Evolutionary conservation across 2,329 filamentous ascomycete genomes (phyloP).

Genomic region (Fusarium mexicanum): DNA sequence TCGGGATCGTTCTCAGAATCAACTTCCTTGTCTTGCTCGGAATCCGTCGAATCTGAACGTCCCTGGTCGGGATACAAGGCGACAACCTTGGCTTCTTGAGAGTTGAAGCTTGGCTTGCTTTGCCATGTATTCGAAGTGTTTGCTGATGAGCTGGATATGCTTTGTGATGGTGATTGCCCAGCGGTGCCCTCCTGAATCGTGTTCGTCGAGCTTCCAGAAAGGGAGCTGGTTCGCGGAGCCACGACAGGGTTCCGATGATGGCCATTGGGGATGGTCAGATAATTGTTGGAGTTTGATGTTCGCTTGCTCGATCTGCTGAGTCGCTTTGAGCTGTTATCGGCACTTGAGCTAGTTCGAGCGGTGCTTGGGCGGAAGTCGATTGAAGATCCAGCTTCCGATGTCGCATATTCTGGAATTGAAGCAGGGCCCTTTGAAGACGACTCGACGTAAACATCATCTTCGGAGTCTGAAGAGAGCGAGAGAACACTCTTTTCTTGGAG

Average conservation of each 20-base stretch:
- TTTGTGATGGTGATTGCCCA: constrained; percentile 39
- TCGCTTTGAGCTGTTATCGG: constrained; percentile 39
- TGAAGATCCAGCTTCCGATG: constrained; percentile 38
- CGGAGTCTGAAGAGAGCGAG: constrained; percentile 67
- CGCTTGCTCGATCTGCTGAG: constrained; percentile 50
- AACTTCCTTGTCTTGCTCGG: constrained; percentile 24
- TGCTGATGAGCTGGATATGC: constrained; percentile 52
- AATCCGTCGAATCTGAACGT: constrained; percentile 37
- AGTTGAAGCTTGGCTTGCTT: constrained; percentile 44
- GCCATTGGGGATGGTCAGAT: constrained; percentile 52
- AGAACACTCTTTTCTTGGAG: constrained; percentile 65
- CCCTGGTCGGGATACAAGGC: constrained; percentile 48
- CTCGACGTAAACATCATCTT: constrained; percentile 52
- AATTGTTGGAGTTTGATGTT: constrained; percentile 54
- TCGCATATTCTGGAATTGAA: constrained; percentile 41
- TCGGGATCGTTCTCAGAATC: constrained; percentile 26
- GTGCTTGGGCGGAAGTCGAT: constrained; percentile 36
- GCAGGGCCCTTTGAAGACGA: constrained; percentile 37
- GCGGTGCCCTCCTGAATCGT: constrained; percentile 38
- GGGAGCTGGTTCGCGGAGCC: constrained; percentile 38
- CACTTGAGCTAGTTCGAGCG: constrained; percentile 38
- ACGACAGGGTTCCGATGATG: constrained; percentile 25
- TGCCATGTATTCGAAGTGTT: constrained; percentile 49
- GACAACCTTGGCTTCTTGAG: constrained; percentile 54
- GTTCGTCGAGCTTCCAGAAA: constrained; percentile 40